Base-by-base conservation (phyloP, 129 eudicot genomes). In the Flaveria brownii region DNA sequence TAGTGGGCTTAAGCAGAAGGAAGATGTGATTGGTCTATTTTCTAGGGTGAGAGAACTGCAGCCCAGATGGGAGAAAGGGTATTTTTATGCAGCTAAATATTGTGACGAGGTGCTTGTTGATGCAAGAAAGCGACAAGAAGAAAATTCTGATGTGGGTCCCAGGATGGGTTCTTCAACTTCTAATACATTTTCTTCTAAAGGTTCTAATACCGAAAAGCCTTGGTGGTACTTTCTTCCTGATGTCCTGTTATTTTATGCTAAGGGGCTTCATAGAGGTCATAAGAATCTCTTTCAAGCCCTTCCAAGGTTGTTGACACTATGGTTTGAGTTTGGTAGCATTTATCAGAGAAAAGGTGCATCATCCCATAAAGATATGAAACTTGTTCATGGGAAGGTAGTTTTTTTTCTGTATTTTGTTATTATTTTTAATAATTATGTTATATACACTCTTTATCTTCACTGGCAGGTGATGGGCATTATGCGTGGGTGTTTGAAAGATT, bases 51-150 rank as follows among this genome's bases (percentile, higher is more conserved):
- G 92, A 85, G 97, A 91, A 62, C 67, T 95, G 81, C 97, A 91
- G 78, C 99, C 99, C 25, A 91, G 82, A 79, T 95, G 99, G 99
- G 99, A 95, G 79, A 95, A 95, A 63, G 99, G 97, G 36, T 95
- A 84, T 78, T 95, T 95, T 74, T 89, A 91, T 74, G 82, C 86
- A 65, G 99, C 99, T 6, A 95, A 95, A 56, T 95, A 95, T 77
- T 89, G 87, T 72, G 99, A 95, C 33, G 97, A 95, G 83, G 80
- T 95, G 80, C 99, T 91, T 82, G 97, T 87, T 86, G 97, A 95
- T 83, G 92, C 97, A 17, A 85, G 94, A 71, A 91, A 91, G 77
- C 90, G 99, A 60, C 97, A 95, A 80, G 96, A 91, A 73, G 97
- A 89, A 20, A 89, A 49, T 77, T 30, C 78, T 12, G 97, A 90